Evolutionary conservation across 176 grass and related monocot genomes (phyloP), one percentile per base, ranked within the genome.

Genomic region (Alopecurus myosuroides): DNA sequence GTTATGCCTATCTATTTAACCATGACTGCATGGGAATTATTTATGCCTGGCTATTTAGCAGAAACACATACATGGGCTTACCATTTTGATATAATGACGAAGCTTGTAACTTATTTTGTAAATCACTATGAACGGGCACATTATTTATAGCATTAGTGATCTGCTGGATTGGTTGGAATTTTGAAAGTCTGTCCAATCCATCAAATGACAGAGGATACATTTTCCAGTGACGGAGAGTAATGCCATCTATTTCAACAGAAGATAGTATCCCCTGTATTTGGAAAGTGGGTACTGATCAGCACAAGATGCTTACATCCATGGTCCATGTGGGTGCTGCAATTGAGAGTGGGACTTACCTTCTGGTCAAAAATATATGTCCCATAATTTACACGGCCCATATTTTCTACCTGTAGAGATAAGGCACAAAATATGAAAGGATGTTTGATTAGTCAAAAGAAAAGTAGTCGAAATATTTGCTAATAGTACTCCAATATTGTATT

Each of bases 181-280:
- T 87, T 72, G 88, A 74, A 88, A 90, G 83, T n/a, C 84, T 84
- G 26, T 64, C 83, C 72, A 87, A 48, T 67, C n/a, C 58, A 87
- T 80, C 76, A 44, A 98, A 81, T 78, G 87, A 77, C 72, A 98
- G 50, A 5, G 89, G 95, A 85, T 82, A 77, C 91, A 93, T 88
- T 88, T 83, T 93, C 95, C 95, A 98, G 23, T 85, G 76, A 76
- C 11, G n/a, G 87, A 98, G 75, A 77, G 65, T 84, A 81, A 88
- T 39, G 26, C 85, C 87, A 81, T 95, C 87, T 36, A 98, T 51
- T 73, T 82, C 69, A 76, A 93, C 86, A 81, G 89, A 39, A 87
- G 95, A 98, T 78, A 98, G 79, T 95, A 98, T 92, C 69, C 93
- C 95, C 95, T 98, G 85, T 69, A 60, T 76, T 82, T 46, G 10